These are phyloP conservation scores for Ilex aquifolium DNA, from an alignment of 257 asterid genomes.

Conservation along the genomic window DNA sequence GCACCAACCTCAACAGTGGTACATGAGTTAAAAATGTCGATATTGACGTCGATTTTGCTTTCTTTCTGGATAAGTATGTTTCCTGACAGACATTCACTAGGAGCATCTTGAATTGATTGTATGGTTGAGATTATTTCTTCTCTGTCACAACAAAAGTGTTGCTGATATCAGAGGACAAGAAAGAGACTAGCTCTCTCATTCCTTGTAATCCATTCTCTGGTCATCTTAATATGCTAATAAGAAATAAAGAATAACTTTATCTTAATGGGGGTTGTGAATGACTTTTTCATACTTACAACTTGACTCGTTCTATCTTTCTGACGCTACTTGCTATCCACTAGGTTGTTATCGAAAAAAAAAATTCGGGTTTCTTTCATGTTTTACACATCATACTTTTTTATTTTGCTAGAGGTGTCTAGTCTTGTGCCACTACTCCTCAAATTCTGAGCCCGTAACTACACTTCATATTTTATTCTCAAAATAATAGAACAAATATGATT, in stretches of 20 bases:
- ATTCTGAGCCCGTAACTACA: too few species aligned
- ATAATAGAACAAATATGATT: constrained; percentile 17
- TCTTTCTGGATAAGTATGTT: constrained; percentile 20
- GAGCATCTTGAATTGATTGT: constrained; percentile 6
- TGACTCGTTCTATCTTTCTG: constrained; percentile 6
- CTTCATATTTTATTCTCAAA: too few species aligned
- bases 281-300: constrained; percentile 22
- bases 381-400: constrained; percentile 21
- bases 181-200: not conserved
- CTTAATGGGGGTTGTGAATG: constrained; percentile 6
- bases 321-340: constrained; percentile 32
- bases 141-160: too few species aligned
- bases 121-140: constrained; percentile 1
- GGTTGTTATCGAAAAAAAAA: constrained; percentile 27
- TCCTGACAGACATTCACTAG: not conserved
- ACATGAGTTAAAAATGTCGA: not conserved
- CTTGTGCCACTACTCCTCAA: too few species aligned
- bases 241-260: constrained; percentile 14
- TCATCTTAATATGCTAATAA: not conserved
- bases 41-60: constrained; percentile 8
- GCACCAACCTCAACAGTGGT: constrained; percentile 18
- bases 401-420: too few species aligned
- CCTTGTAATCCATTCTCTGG: constrained; percentile 1
- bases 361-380: constrained; percentile 19
- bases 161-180: too few species aligned